Evolutionary conservation across 1,284 basidiomycete genomes (phyloP), one percentile per base, ranked within the genome.

Genomic region (Apiotrichum sp.): DNA sequence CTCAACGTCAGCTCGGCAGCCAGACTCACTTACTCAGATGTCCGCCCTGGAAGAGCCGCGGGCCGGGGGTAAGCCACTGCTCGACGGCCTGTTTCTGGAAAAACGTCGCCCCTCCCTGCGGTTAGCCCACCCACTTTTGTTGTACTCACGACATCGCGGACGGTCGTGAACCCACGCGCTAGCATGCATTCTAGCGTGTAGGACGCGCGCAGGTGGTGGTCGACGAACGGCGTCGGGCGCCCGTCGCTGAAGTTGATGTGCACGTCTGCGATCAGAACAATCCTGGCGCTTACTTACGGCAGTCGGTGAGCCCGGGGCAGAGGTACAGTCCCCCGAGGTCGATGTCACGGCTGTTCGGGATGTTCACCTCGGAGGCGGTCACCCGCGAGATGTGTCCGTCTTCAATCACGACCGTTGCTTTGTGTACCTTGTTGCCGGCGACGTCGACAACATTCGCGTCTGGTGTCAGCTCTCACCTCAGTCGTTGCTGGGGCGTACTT

Each of bases 101-200:
- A 22, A 54, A 57, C 4, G 47, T 56, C 16, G 61, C 63, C 5
- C 63, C 63, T n/a, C 63, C 63, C 50, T 57, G 35, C 2, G 6
- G 2, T 38, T 13, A 38, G 42, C 42, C 16, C 44, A 34, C n/a
- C 43, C 35, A 6, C 34, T 8, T 6, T 4, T 22, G 14, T 4
- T 14, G 4, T 8, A 55, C 53, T 45, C 42, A 55, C 53, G 9
- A 56, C 58, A 58, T 81, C 80, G 16, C 80, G 73, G 8, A 80
- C 78, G 5, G 79, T 79, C 0, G 80, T 81, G 61, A 80, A 81
- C 0, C 80, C 80, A 11, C 79, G 66, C 6, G 70, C 50, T 1
- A 81, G 75, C 79, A 81, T 81, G 55, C 77, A 77, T 73, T 63
- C 59, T 29, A 71, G 62, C 5, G 56, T 55, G 48, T 64, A 71